These are phyloP conservation scores for Moesziomyces sp. DNA, from an alignment of 1,284 basidiomycete species.

Conservation along the genomic window DNA sequence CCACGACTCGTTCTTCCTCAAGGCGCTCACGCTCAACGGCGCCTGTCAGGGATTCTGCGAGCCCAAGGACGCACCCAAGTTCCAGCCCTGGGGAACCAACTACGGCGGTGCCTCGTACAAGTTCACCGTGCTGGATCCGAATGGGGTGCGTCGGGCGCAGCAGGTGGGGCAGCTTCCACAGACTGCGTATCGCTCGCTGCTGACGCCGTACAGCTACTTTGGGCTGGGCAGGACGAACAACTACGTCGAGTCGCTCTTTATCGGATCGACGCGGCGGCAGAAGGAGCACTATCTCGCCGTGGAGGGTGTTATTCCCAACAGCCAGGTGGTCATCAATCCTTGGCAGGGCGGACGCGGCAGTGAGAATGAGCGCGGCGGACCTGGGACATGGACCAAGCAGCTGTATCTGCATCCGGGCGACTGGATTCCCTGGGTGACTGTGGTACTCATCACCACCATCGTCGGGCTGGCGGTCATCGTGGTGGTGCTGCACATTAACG, in stretches of 20 bases:
- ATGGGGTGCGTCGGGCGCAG: conserved; percentile 87
- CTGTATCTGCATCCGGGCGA: conserved; percentile 92
- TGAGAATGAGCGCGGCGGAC: conserved; percentile 25
- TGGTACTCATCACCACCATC: conserved; percentile 82
- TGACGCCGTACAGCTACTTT: conserved; percentile 93
- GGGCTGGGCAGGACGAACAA: conserved; percentile 99
- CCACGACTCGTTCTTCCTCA: conserved; percentile 98
- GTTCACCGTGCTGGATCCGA: conserved; percentile 93
- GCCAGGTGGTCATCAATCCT: conserved; percentile 93
- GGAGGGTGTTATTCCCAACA: conserved; percentile 97
- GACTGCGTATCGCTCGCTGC: conserved; percentile 86
- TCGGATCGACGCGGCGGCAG: conserved; percentile 69
- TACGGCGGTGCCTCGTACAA: conserved; percentile 96
- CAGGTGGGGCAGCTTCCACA: conserved; percentile 94
- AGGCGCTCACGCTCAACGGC: conserved; percentile 89
- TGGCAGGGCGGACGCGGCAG: conserved; percentile 70
- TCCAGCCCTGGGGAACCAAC: conserved; percentile 85
- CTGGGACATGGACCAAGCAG: conserved; percentile 81
- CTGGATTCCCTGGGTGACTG: conserved; percentile 96
- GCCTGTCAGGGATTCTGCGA: conserved; percentile 85
- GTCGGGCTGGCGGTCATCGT: conserved; percentile 82
- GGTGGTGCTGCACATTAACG: conserved; percentile 85
- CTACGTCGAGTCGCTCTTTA: conserved; percentile 81
- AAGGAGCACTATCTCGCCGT: conserved; percentile 83
- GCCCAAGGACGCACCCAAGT: conserved; percentile 27